A percentile compares a stretch with the other conserved stretches of the same genome.
These are phyloP conservation scores for Fusarium acutatum DNA, from an alignment of 2,329 filamentous ascomycete species.

Conservation along the genomic window DNA sequence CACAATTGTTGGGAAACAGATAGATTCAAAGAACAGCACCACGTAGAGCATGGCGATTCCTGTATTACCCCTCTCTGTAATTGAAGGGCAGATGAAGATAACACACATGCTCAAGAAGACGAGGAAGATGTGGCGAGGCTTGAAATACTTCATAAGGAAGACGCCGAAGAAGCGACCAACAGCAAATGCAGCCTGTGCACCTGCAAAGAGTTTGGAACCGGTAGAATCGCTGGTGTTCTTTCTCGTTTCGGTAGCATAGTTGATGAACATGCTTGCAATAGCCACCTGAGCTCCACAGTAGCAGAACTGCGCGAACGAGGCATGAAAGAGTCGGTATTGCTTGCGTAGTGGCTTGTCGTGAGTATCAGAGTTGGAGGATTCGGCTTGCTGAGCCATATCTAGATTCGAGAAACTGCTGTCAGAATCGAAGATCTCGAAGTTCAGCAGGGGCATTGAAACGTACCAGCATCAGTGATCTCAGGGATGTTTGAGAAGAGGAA, in stretches of 20 bases:
- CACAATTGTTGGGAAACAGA: conserved; percentile 84
- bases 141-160: conserved; percentile 71
- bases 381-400: conserved; percentile 71
- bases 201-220: conserved; percentile 75
- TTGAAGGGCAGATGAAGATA: conserved; percentile 65
- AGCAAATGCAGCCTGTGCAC: conserved; percentile 77
- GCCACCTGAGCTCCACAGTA: conserved; percentile 78
- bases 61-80: conserved; percentile 54
- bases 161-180: conserved; percentile 75
- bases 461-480: conserved; percentile 68
- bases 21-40: conserved; percentile 80
- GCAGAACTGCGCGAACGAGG: conserved; percentile 78
- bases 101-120: conserved; percentile 70
- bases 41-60: conserved; percentile 72
- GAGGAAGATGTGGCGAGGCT: conserved; percentile 74
- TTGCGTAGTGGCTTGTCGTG: conserved; percentile 71
- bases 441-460: background rate
- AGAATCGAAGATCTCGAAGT: background rate
- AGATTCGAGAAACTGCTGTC: conserved; percentile 37
- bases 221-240: conserved; percentile 58
- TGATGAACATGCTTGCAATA: conserved; percentile 76
- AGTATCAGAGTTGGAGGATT: conserved; percentile 60
- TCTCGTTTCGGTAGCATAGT: conserved; percentile 71
- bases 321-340: conserved; percentile 80
- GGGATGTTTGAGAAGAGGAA: conserved; percentile 75